Evolutionary conservation across 1,284 basidiomycete genomes (phyloP).

Genomic region (Cerioporus squamosus): DNA sequence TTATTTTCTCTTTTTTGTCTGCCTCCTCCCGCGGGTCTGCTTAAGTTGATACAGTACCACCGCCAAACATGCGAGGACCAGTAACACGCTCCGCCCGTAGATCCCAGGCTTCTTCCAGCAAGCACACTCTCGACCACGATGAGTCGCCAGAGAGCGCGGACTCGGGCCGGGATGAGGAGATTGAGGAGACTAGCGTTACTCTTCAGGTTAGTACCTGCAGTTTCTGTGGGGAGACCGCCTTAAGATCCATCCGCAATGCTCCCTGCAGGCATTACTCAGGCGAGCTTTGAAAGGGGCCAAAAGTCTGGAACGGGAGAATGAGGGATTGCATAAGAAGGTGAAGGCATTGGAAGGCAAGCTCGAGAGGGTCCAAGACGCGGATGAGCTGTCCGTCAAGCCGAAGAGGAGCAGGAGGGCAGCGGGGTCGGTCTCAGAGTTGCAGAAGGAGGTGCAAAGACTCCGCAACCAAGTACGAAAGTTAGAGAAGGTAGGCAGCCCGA

Average conservation of each 20-base stretch:
- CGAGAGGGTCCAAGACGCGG: conserved; percentile 29
- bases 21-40: too few species aligned
- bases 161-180: background rate
- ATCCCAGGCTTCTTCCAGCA: conserved; percentile 10
- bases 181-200: background rate
- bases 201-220: background rate
- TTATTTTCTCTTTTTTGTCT: too few species aligned
- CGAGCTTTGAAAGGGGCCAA: conserved; percentile 26
- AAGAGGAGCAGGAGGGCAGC: conserved; percentile 26
- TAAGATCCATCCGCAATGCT: background rate
- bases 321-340: conserved; percentile 29
- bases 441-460: conserved; percentile 31
- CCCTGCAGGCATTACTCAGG: conserved; percentile 29
- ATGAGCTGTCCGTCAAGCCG: conserved; percentile 31
- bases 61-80: conserved; percentile 5
- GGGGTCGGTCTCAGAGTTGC: conserved; percentile 22
- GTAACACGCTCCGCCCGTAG: conserved; percentile 3
- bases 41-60: background rate
- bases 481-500: conserved; percentile 31
- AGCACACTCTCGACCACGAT: background rate
- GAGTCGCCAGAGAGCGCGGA: background rate
- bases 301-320: conserved; percentile 25
- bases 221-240: background rate
- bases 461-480: conserved; percentile 29
- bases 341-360: conserved; percentile 31